Percentiles rank a stretch among this genome's conserved stretches.
These are phyloP conservation scores for Trichoderma breve DNA, from an alignment of 2,329 filamentous ascomycete species.

Conservation along the genomic window DNA sequence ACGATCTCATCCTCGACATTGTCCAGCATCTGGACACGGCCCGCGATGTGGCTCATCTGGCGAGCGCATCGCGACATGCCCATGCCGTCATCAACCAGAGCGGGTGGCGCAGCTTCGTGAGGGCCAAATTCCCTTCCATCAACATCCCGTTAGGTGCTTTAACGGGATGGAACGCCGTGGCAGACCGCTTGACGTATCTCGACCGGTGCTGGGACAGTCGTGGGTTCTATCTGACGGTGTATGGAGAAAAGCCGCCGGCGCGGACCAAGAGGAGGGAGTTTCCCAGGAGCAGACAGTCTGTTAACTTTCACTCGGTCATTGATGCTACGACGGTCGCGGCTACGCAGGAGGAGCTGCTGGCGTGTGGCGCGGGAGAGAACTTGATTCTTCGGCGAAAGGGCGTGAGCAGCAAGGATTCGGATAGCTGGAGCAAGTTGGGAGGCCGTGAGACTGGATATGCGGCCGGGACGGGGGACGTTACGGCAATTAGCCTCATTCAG, in stretches of 20 bases:
- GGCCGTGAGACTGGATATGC: slow-evolving; percentile 41
- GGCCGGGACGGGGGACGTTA: slow-evolving; percentile 50
- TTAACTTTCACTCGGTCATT: slow-evolving; percentile 47
- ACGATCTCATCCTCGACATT: slow-evolving; percentile 51
- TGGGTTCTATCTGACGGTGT: slow-evolving; percentile 38
- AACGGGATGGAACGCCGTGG: slow-evolving; percentile 40
- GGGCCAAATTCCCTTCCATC: slow-evolving; percentile 43
- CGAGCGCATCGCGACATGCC: slow-evolving; percentile 39
- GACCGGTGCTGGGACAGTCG: slow-evolving; percentile 54
- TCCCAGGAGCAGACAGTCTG: slow-evolving; percentile 32
- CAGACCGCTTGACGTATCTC: slow-evolving; percentile 49
- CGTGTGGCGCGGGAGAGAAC: slow-evolving; percentile 53
- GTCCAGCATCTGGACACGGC: slow-evolving; percentile 49
- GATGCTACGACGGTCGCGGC: slow-evolving; percentile 42
- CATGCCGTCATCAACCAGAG: slow-evolving; percentile 39
- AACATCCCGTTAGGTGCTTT: slow-evolving; percentile 29
- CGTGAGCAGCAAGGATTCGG: slow-evolving; percentile 24
- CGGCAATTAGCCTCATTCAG: slow-evolving; percentile 45
- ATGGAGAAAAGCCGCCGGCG: slow-evolving; percentile 25
- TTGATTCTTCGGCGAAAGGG: slow-evolving; percentile 44
- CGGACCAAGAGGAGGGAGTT: slow-evolving; percentile 23
- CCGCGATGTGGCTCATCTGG: slow-evolving; percentile 45
- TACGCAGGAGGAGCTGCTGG: slow-evolving; percentile 45
- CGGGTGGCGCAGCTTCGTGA: slow-evolving; percentile 53
- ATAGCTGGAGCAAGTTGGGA: slow-evolving; percentile 38